Conservation (phyloP, 2,329 filamentous ascomycete species). For the Pseudopyrenochaeta lycopersici region DNA sequence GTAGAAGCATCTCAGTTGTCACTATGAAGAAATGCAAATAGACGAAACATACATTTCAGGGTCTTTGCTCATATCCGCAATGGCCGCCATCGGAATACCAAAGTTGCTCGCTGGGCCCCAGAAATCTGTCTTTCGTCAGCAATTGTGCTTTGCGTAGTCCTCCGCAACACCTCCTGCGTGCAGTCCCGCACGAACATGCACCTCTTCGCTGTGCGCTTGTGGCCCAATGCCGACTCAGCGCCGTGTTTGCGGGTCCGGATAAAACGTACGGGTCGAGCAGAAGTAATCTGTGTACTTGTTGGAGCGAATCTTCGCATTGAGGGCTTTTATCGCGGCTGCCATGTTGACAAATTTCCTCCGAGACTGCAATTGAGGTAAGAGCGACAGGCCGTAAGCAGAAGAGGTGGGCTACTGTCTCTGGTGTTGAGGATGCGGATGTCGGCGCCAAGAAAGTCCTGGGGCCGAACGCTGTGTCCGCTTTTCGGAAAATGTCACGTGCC, state of each 20-base stretch:
- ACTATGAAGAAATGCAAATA: neutral
- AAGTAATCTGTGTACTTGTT: slow-evolving; percentile 62
- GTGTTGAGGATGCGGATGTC: slow-evolving; percentile 6
- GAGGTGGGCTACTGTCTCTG: slow-evolving; percentile 5
- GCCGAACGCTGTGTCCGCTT: slow-evolving; percentile 2
- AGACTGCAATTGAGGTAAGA: slow-evolving; percentile 11
- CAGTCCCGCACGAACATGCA: neutral
- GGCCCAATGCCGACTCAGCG: neutral
- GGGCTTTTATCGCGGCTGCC: slow-evolving; percentile 62
- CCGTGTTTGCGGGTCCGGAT: neutral
- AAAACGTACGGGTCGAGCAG: slow-evolving; percentile 62
- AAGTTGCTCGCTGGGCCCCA: slow-evolving; percentile 63
- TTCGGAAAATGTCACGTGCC: slow-evolving; percentile 22
- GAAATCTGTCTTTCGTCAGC: slow-evolving; percentile 54
- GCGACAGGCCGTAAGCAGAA: slow-evolving; percentile 9
- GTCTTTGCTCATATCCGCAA: slow-evolving; percentile 64
- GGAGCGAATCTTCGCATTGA: slow-evolving; percentile 62
- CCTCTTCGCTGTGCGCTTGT: slow-evolving; percentile 2
- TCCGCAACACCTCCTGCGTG: neutral
- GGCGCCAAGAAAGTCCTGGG: slow-evolving; percentile 14
- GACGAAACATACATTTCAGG: slow-evolving; percentile 57
- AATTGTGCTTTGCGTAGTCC: neutral
- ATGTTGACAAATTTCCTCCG: slow-evolving; percentile 45
- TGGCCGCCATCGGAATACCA: slow-evolving; percentile 62
- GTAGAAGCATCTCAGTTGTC: neutral